Evolutionary conservation across 2,329 filamentous ascomycete species (phyloP).

Genomic region (Colletotrichum sp.): DNA sequence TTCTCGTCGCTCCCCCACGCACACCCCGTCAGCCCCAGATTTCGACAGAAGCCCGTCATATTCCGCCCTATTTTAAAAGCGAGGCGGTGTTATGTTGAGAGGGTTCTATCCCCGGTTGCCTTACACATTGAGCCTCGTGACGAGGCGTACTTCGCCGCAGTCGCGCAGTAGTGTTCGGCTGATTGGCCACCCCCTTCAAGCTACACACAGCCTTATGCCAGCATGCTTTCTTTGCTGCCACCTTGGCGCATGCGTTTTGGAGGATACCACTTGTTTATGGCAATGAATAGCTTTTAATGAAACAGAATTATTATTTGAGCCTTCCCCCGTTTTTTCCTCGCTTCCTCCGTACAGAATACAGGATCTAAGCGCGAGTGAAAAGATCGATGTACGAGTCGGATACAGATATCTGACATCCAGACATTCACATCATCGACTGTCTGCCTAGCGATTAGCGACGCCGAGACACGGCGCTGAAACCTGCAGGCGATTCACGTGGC

Average conservation of each 20-base stretch:
- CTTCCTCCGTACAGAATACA: neutral
- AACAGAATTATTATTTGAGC: neutral
- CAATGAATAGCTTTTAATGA: neutral
- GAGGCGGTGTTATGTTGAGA: slow-evolving; percentile 1
- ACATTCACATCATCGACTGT: neutral
- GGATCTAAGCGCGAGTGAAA: neutral
- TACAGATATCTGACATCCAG: neutral
- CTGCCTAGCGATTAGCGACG: neutral
- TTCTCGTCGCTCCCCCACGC: neutral
- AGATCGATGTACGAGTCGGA: neutral
- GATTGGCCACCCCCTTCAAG: neutral
- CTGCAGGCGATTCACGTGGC: neutral
- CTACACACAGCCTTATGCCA: slow-evolving; percentile 1
- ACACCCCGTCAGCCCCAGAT: neutral
- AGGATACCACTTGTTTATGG: slow-evolving; percentile 12
- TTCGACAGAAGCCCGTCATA: neutral
- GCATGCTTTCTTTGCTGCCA: neutral
- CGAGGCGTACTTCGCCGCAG: slow-evolving; percentile 1
- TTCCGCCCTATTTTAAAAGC: neutral
- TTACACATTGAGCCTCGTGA: neutral
- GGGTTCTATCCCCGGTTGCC: neutral
- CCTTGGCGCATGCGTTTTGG: neutral
- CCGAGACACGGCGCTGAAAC: neutral
- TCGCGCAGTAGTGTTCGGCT: neutral
- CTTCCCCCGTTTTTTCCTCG: neutral